Evolutionary conservation across 2,329 filamentous ascomycete genomes (phyloP).

Genomic region (Aureobasidium subglaciale): DNA sequence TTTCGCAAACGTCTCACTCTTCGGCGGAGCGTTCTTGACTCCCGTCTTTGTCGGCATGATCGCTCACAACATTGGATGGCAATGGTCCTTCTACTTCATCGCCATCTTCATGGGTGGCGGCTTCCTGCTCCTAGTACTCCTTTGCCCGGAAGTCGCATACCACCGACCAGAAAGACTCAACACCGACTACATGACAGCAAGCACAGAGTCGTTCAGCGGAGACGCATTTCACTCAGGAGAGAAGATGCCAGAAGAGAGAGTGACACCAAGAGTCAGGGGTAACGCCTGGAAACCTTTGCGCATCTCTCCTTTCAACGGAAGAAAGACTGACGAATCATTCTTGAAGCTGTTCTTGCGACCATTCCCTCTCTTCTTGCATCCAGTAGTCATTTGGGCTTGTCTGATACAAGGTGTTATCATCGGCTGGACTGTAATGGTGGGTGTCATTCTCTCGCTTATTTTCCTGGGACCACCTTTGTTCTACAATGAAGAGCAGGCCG

Average conservation of each 20-base stretch:
- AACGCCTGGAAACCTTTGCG: constrained; percentile 35
- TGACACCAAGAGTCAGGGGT: background rate
- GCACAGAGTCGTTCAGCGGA: background rate
- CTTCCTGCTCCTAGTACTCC: constrained; percentile 65
- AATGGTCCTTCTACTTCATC: constrained; percentile 83
- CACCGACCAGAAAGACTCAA: constrained; percentile 60
- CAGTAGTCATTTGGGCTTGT: constrained; percentile 73
- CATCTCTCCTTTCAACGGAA: constrained; percentile 67
- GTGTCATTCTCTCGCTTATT: constrained; percentile 72
- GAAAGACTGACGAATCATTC: constrained; percentile 72
- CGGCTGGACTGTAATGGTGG: constrained; percentile 92
- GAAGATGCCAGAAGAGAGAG: background rate
- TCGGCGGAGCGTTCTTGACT: constrained; percentile 67
- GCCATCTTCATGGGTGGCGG: constrained; percentile 71
- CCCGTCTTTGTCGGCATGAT: constrained; percentile 90
- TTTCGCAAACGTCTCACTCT: constrained; percentile 62
- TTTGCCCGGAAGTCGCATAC: constrained; percentile 81
- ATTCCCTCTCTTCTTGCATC: constrained; percentile 75
- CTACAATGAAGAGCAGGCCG: constrained; percentile 73
- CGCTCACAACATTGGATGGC: constrained; percentile 66
- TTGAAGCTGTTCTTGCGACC: constrained; percentile 60
- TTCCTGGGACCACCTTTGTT: constrained; percentile 75
- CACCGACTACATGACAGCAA: constrained; percentile 49
- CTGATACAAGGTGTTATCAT: constrained; percentile 85
- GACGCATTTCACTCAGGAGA: background rate